Percentiles rank a stretch among this genome's conserved stretches.
Evolutionary conservation across 768 basidiomycete genomes (phyloP).

Genomic region (Mycena epipterygia): DNA sequence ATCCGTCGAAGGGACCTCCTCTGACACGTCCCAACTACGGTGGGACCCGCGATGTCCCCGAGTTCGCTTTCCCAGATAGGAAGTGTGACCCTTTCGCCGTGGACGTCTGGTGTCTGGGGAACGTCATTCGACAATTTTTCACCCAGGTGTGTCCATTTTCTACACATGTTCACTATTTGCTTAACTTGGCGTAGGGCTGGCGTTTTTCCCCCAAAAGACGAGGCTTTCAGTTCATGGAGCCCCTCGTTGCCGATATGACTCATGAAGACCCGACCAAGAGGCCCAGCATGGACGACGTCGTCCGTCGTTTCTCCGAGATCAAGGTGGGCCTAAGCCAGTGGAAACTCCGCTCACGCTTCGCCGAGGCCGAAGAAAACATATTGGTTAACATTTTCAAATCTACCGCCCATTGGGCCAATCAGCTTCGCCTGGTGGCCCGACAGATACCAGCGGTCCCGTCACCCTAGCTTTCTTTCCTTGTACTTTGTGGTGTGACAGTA

Average conservation of each 20-base stretch:
- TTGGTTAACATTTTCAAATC: neutral
- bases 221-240: neutral
- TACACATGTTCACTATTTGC: neutral
- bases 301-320: neutral
- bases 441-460: neutral
- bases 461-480: neutral
- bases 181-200: neutral
- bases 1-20: neutral
- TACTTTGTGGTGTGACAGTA: too few relatives aligned
- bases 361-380: neutral
- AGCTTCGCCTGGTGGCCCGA: neutral
- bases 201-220: neutral
- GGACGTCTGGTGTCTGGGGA: slow-evolving; percentile 9
- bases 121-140: neutral
- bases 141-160: neutral
- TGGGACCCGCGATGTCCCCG: neutral
- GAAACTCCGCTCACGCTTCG: slow-evolving; percentile 7
- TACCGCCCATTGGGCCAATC: neutral
- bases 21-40: neutral
- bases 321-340: neutral
- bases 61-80: neutral
- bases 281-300: neutral
- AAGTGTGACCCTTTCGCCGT: slow-evolving; percentile 16
- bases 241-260: neutral
- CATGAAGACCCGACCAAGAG: neutral